Evolutionary conservation across 192 early-diverging fungal species (phyloP).

Genomic region (Phycomyces blakesleeanus): DNA sequence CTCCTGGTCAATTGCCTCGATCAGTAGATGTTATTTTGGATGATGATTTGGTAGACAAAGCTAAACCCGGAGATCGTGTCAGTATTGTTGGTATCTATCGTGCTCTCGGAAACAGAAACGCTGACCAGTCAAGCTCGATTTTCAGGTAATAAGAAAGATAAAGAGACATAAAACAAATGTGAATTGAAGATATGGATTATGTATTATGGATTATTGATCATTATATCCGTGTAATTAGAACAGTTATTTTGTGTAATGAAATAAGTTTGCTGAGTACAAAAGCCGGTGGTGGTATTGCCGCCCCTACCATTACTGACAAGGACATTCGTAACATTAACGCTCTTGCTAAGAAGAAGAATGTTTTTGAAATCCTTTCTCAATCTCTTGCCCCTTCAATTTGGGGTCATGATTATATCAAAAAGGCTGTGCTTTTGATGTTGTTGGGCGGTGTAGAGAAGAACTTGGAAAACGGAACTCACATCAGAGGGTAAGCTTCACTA

Average conservation of each 20-base stretch:
- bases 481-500: slow-evolving; percentile 64
- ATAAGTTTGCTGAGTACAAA: slow-evolving; percentile 70
- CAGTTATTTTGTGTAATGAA: slow-evolving; percentile 84
- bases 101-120: slow-evolving; percentile 75
- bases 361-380: slow-evolving; percentile 78
- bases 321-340: slow-evolving; percentile 86
- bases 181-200: too few relatives aligned
- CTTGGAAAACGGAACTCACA: slow-evolving; percentile 89
- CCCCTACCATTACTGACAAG: slow-evolving; percentile 68
- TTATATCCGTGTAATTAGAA: slow-evolving; percentile 49
- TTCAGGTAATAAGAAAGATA: slow-evolving; percentile 59
- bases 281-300: slow-evolving; percentile 69
- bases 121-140: slow-evolving; percentile 70
- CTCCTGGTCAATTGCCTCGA: slow-evolving; percentile 88
- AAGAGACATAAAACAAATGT: too few relatives aligned
- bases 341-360: slow-evolving; percentile 63
- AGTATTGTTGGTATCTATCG: slow-evolving; percentile 91
- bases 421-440: slow-evolving; percentile 85
- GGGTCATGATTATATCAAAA: slow-evolving; percentile 94
- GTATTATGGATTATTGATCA: background rate
- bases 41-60: slow-evolving; percentile 91
- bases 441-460: slow-evolving; percentile 94
- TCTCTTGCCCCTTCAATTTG: slow-evolving; percentile 88
- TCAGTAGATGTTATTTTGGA: slow-evolving; percentile 93
- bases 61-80: slow-evolving; percentile 96